phyloP scores from a whole-genome alignment of 2,329 filamentous ascomycete genomes.

The Trichoderma guizhouense region DNA sequence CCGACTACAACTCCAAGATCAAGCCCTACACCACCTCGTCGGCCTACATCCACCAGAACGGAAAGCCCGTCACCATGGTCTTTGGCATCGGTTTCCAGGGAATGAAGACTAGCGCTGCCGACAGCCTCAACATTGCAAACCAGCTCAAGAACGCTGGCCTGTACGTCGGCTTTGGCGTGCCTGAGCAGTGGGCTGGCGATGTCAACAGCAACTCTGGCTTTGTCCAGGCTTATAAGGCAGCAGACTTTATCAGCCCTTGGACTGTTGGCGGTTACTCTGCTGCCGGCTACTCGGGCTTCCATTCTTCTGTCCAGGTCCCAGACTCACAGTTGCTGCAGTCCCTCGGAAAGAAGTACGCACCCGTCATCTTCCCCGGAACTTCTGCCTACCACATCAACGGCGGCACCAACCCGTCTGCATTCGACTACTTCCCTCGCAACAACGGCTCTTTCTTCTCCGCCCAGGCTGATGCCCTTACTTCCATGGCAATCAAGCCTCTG shows the following conservation, averaged over 20 bases:
- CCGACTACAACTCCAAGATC: slow-evolving; percentile 15
- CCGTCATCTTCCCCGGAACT: slow-evolving; percentile 12
- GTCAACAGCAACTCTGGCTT: slow-evolving; percentile 4
- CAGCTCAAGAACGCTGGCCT: slow-evolving; percentile 6
- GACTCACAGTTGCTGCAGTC: slow-evolving; percentile 5
- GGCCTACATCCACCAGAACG: slow-evolving; percentile 15
- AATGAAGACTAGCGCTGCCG: neutral
- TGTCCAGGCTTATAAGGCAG: slow-evolving; percentile 1
- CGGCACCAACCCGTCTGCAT: slow-evolving; percentile 6
- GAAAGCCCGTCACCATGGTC: slow-evolving; percentile 11
- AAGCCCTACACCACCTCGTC: slow-evolving; percentile 6
- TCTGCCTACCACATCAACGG: slow-evolving; percentile 15
- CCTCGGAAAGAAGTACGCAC: slow-evolving; percentile 13
- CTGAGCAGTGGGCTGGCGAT: slow-evolving; percentile 10
- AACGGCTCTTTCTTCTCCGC: slow-evolving; percentile 7
- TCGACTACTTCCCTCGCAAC: slow-evolving; percentile 12
- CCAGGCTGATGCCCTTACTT: slow-evolving; percentile 12
- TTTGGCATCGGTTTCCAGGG: slow-evolving; percentile 10
- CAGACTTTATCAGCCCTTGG: slow-evolving; percentile 18
- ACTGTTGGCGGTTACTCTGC: slow-evolving; percentile 8
- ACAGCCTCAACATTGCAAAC: neutral
- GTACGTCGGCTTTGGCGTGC: slow-evolving; percentile 10
- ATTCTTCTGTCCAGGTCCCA: neutral
- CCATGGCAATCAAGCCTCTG: slow-evolving; percentile 6
- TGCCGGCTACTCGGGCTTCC: slow-evolving; percentile 4